Conservation (phyloP, 208 protist species). For the Trypanosomatidae sp. region DNA sequence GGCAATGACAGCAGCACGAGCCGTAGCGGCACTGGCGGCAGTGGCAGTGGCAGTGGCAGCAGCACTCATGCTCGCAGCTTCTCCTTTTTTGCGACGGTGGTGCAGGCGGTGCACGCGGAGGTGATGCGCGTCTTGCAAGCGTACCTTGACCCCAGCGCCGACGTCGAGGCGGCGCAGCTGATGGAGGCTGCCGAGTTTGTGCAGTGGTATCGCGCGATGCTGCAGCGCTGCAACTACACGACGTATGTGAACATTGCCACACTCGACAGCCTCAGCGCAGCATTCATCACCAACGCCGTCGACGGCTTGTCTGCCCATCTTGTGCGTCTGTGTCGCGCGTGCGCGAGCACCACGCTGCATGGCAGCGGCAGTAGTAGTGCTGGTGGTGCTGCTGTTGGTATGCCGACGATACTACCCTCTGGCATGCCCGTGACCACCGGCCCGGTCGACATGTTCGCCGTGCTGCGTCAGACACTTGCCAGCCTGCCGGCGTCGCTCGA, state of each 20-base stretch:
- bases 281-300: constrained; percentile 61
- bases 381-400: too few relatives aligned
- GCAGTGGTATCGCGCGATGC: constrained; percentile 75
- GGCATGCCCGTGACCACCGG: constrained; percentile 65
- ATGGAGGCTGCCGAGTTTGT: constrained; percentile 75
- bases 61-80: constrained; percentile 24
- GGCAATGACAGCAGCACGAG: too few relatives aligned
- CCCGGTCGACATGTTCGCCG: constrained; percentile 76
- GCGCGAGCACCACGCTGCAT: constrained; percentile 38
- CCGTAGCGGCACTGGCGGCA: too few relatives aligned
- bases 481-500: constrained; percentile 59
- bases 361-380: too few relatives aligned
- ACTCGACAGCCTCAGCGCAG: constrained; percentile 47
- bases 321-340: constrained; percentile 51
- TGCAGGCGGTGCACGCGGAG: constrained; percentile 47
- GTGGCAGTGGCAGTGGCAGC: too few relatives aligned
- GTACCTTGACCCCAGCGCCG: constrained; percentile 31
- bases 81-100: constrained; percentile 63
- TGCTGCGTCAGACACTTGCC: constrained; percentile 71
- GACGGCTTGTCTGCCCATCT: constrained; percentile 63
- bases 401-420: constrained; percentile 36
- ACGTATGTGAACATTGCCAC: constrained; percentile 39
- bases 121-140: constrained; percentile 59
- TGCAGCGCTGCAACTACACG: constrained; percentile 45
- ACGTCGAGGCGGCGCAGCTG: constrained; percentile 49